Evolutionary conservation across 106 monocot species (phyloP).

Genomic region (Posidonia australis): DNA sequence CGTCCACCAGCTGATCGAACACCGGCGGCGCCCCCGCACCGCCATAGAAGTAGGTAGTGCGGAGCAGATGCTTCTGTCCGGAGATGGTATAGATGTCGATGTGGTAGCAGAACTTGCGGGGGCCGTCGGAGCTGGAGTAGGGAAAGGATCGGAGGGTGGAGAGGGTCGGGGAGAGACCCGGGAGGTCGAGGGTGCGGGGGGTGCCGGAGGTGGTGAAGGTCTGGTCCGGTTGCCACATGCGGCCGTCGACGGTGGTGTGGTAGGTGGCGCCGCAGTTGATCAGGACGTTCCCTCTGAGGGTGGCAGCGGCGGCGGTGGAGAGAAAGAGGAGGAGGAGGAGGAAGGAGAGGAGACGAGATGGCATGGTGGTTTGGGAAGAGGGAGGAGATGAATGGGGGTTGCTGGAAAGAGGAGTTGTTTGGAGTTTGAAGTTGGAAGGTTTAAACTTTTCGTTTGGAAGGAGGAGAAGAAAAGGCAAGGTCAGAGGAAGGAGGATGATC

Average conservation of each 20-base stretch:
- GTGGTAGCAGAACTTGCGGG: conserved; percentile 68
- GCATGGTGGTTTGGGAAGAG: not conserved
- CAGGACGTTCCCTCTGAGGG: conserved; percentile 14
- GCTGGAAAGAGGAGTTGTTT: not conserved
- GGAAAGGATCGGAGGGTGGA: conserved; percentile 73
- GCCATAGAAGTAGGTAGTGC: conserved; percentile 57
- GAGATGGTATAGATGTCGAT: conserved; percentile 19
- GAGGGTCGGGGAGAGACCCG: conserved; percentile 41
- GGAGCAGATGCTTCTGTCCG: not conserved
- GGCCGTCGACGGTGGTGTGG: conserved; percentile 8
- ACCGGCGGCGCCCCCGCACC: conserved; percentile 47
- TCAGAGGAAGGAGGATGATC: too few relatives aligned
- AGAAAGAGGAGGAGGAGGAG: conserved; percentile 2
- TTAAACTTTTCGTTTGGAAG: too few relatives aligned
- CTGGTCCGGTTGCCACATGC: conserved; percentile 42
- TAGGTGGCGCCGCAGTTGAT: conserved; percentile 47
- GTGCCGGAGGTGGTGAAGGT: conserved; percentile 32
- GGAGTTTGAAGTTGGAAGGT: not conserved
- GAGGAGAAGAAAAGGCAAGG: too few relatives aligned
- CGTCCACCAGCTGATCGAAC: conserved; percentile 77
- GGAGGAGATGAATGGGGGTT: not conserved
- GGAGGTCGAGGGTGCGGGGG: conserved; percentile 22
- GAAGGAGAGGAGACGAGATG: not conserved
- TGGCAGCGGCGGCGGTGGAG: not conserved
- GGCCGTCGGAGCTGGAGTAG: conserved; percentile 11